phyloP scores from a whole-genome alignment of 257 asterid species.

The Fraxinus excelsior region DNA sequence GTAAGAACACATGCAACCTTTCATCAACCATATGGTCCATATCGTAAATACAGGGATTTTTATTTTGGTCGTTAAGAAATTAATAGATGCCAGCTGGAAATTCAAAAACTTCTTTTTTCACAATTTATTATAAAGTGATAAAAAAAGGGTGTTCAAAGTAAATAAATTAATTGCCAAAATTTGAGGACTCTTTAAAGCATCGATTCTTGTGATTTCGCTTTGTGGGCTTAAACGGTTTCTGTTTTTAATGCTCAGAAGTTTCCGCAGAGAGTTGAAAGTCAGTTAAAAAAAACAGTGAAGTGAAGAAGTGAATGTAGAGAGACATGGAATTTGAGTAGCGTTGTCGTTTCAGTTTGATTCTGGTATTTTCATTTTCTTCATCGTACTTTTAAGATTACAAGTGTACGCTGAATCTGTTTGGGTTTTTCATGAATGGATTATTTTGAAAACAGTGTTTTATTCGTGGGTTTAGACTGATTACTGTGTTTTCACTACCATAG shows the following conservation, averaged over 20 bases:
- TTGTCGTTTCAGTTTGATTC: slow-evolving; percentile 9
- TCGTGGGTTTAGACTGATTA: neutral
- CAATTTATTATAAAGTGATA: slow-evolving; percentile 22
- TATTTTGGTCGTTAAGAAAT: slow-evolving; percentile 27
- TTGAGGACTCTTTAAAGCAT: slow-evolving; percentile 36
- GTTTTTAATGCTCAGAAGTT: slow-evolving; percentile 26
- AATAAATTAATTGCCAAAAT: slow-evolving; percentile 20
- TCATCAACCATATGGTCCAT: slow-evolving; percentile 61
- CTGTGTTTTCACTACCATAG: slow-evolving; percentile 8
- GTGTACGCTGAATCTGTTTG: slow-evolving; percentile 38
- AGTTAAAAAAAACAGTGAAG: slow-evolving; percentile 6
- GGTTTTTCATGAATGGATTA: neutral
- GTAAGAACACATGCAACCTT: slow-evolving; percentile 47
- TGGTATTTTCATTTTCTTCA: slow-evolving; percentile 9
- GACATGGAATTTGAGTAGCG: slow-evolving; percentile 27
- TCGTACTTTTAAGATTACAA: slow-evolving; percentile 12
- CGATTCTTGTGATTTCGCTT: slow-evolving; percentile 35
- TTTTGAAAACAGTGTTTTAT: neutral
- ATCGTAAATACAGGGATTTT: slow-evolving; percentile 46
- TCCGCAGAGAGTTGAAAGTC: slow-evolving; percentile 21
- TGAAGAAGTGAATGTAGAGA: neutral
- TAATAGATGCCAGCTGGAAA: slow-evolving; percentile 40
- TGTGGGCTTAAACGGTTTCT: slow-evolving; percentile 29
- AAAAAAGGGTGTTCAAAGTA: slow-evolving; percentile 9
- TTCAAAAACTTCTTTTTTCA: neutral